Evolutionary conservation across 768 basidiomycete species (phyloP).

Genomic region (Pleurotus djamor): DNA sequence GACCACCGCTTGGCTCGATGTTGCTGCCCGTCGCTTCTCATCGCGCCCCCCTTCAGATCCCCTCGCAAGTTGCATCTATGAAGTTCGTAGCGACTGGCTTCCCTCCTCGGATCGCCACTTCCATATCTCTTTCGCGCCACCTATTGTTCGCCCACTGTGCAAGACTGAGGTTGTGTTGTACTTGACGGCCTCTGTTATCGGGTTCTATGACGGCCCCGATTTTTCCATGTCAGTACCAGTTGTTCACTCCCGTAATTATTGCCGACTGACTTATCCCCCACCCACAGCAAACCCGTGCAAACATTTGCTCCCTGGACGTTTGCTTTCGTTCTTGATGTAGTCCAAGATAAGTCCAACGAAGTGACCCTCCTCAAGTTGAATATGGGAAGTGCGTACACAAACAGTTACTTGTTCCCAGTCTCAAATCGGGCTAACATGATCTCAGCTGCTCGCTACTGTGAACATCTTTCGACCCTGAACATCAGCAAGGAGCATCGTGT

Average conservation of each 20-base stretch:
- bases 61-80: constrained; percentile 3
- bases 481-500: not conserved
- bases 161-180: constrained; percentile 16
- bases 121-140: constrained; percentile 16
- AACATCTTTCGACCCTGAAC: not conserved
- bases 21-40: not conserved
- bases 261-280: not conserved
- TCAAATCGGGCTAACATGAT: not conserved
- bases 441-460: not conserved
- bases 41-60: not conserved
- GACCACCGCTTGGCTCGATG: constrained; percentile 7
- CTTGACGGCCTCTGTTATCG: constrained; percentile 13
- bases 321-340: constrained; percentile 1
- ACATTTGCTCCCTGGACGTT: not conserved
- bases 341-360: constrained; percentile 1
- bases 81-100: constrained; percentile 7
- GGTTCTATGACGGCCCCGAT: constrained; percentile 7
- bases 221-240: constrained; percentile 6
- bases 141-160: constrained; percentile 15
- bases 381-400: not conserved
- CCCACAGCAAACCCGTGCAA: not conserved
- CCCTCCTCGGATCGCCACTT: constrained; percentile 12
- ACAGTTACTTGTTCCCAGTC: not conserved
- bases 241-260: not conserved
- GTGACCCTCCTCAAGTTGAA: constrained; percentile 2